phyloP scores from a whole-genome alignment of 2,329 filamentous ascomycete species.

The Botrytis pseudocinerea region DNA sequence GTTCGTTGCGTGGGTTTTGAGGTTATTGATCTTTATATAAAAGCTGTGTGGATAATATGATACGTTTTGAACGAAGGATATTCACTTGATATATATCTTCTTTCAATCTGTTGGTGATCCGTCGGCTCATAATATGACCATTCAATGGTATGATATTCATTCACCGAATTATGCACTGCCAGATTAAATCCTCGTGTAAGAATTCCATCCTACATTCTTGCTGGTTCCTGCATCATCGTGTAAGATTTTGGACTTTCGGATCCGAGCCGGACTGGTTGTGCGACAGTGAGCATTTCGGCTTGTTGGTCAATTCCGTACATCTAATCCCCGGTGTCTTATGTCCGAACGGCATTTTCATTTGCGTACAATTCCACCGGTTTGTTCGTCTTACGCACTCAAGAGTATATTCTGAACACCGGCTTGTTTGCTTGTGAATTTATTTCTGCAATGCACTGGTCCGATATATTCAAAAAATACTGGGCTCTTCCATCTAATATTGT shows the following conservation, averaged over 20 bases:
- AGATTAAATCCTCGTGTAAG: not conserved
- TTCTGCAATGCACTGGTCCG: not conserved
- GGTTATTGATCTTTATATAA: not conserved
- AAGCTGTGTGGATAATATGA: not conserved
- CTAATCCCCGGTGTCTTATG: not conserved
- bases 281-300: constrained; percentile 12
- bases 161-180: not conserved
- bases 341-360: constrained; percentile 4
- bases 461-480: not conserved
- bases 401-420: not conserved
- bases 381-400: not conserved
- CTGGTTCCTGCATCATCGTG: not conserved
- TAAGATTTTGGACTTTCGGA: constrained; percentile 3
- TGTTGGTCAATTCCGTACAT: not conserved
- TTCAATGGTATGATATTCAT: not conserved
- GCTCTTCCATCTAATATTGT: not conserved
- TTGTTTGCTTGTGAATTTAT: not conserved
- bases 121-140: not conserved
- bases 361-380: not conserved
- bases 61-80: constrained; percentile 4
- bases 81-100: constrained; percentile 15
- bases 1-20: not conserved
- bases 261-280: constrained; percentile 13
- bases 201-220: not conserved
- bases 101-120: not conserved